These are phyloP conservation scores for Zygnema cylindricum DNA, from an alignment of 139 green algal species.

Conservation along the genomic window DNA sequence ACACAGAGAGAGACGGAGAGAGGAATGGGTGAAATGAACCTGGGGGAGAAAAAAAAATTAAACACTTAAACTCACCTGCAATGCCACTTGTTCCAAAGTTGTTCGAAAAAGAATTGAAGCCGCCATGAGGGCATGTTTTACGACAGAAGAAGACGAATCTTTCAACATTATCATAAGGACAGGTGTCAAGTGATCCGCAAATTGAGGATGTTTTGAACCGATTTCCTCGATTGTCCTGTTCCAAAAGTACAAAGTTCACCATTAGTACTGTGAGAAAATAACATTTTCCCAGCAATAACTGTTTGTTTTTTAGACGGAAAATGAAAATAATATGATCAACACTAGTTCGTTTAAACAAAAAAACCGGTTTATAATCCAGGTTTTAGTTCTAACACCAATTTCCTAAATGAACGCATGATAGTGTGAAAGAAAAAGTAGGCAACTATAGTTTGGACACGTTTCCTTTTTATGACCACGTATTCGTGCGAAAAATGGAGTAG, in stretches of 20 bases:
- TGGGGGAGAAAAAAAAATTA: too few species aligned
- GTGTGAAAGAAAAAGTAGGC: too few species aligned
- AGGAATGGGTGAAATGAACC: too few species aligned
- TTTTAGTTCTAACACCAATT: background rate
- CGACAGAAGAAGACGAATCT: slow-evolving; percentile 4
- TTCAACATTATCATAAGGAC: background rate
- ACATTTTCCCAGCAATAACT: background rate
- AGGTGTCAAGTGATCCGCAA: background rate
- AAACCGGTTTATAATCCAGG: background rate
- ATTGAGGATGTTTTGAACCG: background rate
- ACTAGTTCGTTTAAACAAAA: background rate
- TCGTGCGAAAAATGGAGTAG: too few species aligned
- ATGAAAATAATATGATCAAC: too few species aligned
- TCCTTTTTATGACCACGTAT: too few species aligned
- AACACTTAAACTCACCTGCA: slow-evolving; percentile 21
- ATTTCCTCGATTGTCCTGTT: slow-evolving; percentile 15
- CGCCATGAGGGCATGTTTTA: background rate
- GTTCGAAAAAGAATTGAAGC: background rate
- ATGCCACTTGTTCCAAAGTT: background rate
- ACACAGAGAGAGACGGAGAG: too few species aligned
- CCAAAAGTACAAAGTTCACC: background rate
- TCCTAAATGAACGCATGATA: background rate
- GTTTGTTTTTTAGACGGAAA: too few species aligned
- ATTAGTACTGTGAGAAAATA: background rate
- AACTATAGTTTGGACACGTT: too few species aligned